A percentile compares a stretch with the other conserved stretches of the same genome.
phyloP scores from a whole-genome alignment of 225 moss, liverwort and hornwort species.

The Polytrichum formosum region DNA sequence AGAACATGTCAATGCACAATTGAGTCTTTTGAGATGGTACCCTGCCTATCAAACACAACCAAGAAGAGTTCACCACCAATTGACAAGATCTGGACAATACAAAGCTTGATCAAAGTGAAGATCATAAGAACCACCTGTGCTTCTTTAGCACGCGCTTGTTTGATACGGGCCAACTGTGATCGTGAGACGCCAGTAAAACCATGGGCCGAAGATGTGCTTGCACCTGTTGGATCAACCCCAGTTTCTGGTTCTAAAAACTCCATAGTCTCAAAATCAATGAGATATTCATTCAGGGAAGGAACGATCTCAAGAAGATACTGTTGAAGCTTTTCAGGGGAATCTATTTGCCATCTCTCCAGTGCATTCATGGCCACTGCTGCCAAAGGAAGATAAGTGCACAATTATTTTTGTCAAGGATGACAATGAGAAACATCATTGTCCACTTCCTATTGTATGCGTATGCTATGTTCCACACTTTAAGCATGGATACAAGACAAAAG shows the following conservation, averaged over 20 bases:
- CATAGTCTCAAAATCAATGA: slow-evolving; percentile 66
- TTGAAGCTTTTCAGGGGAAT: slow-evolving; percentile 62
- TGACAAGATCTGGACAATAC: no score
- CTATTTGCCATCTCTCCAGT: slow-evolving; percentile 73
- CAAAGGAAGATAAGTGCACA: slow-evolving; percentile 66
- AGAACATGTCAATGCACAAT: no score
- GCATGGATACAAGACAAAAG: no score
- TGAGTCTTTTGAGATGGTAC: no score
- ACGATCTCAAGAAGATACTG: slow-evolving; percentile 62
- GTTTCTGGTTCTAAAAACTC: slow-evolving; percentile 53
- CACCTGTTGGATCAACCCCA: slow-evolving; percentile 21
- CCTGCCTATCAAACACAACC: no score
- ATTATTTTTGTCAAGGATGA: slow-evolving; percentile 25
- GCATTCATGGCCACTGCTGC: slow-evolving; percentile 81
- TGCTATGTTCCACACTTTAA: no score
- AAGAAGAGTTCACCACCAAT: no score
- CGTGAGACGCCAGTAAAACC: slow-evolving; percentile 42
- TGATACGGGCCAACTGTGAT: slow-evolving; percentile 58
- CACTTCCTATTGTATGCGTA: no score
- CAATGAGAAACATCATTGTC: neutral
- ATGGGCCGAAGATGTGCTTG: slow-evolving; percentile 21
- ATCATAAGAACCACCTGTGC: slow-evolving; percentile 1
- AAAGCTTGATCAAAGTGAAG: no score
- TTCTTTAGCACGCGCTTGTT: slow-evolving; percentile 66
- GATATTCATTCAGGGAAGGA: slow-evolving; percentile 60